Conservation (phyloP, 176 grass and related monocot genomes). For the Eragrostis nindensis region DNA sequence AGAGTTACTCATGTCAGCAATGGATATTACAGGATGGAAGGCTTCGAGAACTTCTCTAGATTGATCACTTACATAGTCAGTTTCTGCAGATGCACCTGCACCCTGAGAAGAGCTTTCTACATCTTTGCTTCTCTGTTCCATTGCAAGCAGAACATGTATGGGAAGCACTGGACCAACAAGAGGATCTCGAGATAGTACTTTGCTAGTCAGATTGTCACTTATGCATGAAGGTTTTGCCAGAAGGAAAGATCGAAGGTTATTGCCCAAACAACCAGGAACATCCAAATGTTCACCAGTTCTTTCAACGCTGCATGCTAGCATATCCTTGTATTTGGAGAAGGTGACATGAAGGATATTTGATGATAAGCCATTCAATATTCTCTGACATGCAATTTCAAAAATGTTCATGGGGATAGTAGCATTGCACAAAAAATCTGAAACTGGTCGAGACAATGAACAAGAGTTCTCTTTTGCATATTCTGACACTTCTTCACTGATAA, state of each 20-base stretch:
- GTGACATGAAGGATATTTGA: constrained; percentile 56
- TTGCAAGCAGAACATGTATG: constrained; percentile 77
- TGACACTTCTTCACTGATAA: constrained; percentile 56
- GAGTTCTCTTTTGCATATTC: constrained; percentile 56
- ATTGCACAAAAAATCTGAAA: constrained; percentile 72
- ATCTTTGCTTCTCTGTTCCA: constrained; percentile 56
- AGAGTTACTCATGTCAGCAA: constrained; percentile 38
- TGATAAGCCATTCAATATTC: constrained; percentile 62
- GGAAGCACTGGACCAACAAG: constrained; percentile 85
- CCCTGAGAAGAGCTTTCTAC: constrained; percentile 24
- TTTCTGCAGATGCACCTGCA: constrained; percentile 43
- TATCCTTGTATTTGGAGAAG: constrained; percentile 70
- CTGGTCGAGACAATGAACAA: constrained; percentile 31
- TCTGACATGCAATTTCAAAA: constrained; percentile 78
- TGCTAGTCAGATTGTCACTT: constrained; percentile 60
- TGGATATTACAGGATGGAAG: constrained; percentile 69
- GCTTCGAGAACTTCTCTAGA: constrained; percentile 64
- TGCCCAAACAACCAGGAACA: constrained; percentile 48
- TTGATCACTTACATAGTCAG: constrained; percentile 45
- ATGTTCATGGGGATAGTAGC: constrained; percentile 67
- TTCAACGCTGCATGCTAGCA: constrained; percentile 38
- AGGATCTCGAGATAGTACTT: constrained; percentile 46
- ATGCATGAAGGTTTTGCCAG: constrained; percentile 64
- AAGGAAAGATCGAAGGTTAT: constrained; percentile 60
- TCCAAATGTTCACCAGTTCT: constrained; percentile 68